These are phyloP conservation scores for Candida sojae DNA, from an alignment of 1,139 yeast genomes.

Conservation along the genomic window DNA sequence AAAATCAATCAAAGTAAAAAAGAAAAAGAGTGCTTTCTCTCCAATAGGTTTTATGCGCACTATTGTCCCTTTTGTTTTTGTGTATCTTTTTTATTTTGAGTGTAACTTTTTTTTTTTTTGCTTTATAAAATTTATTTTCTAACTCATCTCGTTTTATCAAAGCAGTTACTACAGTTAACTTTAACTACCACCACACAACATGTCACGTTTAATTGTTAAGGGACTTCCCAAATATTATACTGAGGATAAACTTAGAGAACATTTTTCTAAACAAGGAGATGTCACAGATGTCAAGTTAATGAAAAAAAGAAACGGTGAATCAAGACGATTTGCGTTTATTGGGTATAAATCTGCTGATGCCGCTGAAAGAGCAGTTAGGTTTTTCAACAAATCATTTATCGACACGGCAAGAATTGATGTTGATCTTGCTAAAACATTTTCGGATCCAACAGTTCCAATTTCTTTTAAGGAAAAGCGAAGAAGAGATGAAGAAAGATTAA, in stretches of 20 bases:
- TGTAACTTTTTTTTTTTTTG: not conserved
- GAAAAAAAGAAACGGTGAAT: slow-evolving; percentile 79
- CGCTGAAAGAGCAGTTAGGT: slow-evolving; percentile 77
- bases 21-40: not conserved
- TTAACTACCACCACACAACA: slow-evolving; percentile 18
- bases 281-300: slow-evolving; percentile 89
- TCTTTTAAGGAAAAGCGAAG: slow-evolving; percentile 67
- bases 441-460: slow-evolving; percentile 78
- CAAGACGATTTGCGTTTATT: slow-evolving; percentile 90
- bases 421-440: slow-evolving; percentile 78
- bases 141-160: slow-evolving; percentile 2
- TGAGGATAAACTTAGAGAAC: slow-evolving; percentile 72
- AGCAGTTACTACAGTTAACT: too few relatives aligned
- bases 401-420: slow-evolving; percentile 84
- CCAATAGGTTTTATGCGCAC: not conserved
- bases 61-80: not conserved
- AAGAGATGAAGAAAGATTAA: slow-evolving; percentile 53
- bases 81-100: not conserved
- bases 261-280: slow-evolving; percentile 61
- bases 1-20: not conserved
- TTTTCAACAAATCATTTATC: slow-evolving; percentile 75
- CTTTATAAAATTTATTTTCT: not conserved
- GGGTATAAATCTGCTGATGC: slow-evolving; percentile 76
- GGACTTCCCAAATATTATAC: slow-evolving; percentile 82
- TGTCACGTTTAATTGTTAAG: slow-evolving; percentile 96